Conservation (phyloP, 306 rosid species). For the Luffa acutangula region DNA sequence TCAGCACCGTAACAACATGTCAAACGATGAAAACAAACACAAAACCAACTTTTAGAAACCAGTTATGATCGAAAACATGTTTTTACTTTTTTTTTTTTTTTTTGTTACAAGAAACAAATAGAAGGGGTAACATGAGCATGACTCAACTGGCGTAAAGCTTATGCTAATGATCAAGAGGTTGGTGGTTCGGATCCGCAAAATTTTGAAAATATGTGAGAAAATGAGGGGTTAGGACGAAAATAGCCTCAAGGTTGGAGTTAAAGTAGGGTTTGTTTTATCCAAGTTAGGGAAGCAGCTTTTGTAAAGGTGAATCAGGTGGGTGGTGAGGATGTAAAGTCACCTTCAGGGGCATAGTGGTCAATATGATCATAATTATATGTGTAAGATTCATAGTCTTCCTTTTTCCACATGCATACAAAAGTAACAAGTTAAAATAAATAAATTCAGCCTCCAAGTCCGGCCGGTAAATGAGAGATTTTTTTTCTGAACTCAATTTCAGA, state of each 20-base stretch:
- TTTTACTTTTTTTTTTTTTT: too few species aligned
- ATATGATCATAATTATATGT: constrained; percentile 6
- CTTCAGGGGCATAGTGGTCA: constrained; percentile 70
- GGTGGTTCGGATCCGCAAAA: too few species aligned
- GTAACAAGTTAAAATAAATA: constrained; percentile 6
- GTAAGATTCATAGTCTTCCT: constrained; percentile 4
- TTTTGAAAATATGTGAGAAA: neutral
- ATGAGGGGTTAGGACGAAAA: neutral
- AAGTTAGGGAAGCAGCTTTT: constrained; percentile 58
- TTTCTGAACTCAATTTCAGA: neutral
- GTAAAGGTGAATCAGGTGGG: constrained; percentile 40
- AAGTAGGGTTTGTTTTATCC: neutral
- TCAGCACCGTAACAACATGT: neutral
- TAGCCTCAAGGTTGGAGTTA: neutral
- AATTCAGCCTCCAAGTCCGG: neutral
- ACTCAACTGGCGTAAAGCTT: too few species aligned
- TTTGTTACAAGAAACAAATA: neutral
- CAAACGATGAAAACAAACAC: neutral
- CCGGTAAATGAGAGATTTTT: neutral
- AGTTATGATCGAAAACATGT: neutral
- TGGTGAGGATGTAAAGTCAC: constrained; percentile 78
- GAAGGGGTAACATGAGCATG: too few species aligned
- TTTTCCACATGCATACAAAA: constrained; percentile 16
- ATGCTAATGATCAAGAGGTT: too few species aligned
- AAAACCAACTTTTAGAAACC: neutral